A percentile compares a stretch with the other conserved stretches of the same genome.
Conservation (phyloP, 2,329 filamentous ascomycete genomes). For the Fusarium austroafricanum region DNA sequence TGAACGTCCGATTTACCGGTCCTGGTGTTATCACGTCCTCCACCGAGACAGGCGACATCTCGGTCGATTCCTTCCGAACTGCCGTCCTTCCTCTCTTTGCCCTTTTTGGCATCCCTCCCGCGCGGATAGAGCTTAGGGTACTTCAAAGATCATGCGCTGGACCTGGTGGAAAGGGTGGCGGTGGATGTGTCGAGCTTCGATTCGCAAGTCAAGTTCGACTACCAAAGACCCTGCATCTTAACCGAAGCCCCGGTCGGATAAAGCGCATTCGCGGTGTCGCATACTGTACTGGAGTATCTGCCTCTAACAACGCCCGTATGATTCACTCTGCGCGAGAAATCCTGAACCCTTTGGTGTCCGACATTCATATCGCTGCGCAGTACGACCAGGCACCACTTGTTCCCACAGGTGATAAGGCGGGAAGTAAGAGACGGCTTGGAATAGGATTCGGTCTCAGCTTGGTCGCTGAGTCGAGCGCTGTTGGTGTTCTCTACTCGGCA, state of each 20-base stretch:
- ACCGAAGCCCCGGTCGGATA: constrained; percentile 83
- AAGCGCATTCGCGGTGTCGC: constrained; percentile 92
- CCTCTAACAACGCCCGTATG: constrained; percentile 93
- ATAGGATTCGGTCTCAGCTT: constrained; percentile 92
- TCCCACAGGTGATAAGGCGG: constrained; percentile 63
- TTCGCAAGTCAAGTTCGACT: constrained; percentile 94
- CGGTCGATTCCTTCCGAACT: constrained; percentile 92
- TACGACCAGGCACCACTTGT: constrained; percentile 76
- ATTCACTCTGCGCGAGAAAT: constrained; percentile 90
- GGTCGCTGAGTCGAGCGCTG: constrained; percentile 89
- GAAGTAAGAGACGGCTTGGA: constrained; percentile 74
- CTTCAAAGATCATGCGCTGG: constrained; percentile 83
- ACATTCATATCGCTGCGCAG: constrained; percentile 89
- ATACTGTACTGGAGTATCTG: constrained; percentile 91
- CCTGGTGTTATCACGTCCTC: constrained; percentile 92
- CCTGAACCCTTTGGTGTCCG: constrained; percentile 84
- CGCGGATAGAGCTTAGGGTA: constrained; percentile 86
- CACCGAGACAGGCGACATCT: constrained; percentile 86
- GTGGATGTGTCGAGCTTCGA: constrained; percentile 90
- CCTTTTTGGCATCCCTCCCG: constrained; percentile 84
- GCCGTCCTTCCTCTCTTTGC: constrained; percentile 91
- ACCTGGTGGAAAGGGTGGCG: constrained; percentile 79
- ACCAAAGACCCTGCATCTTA: constrained; percentile 91
- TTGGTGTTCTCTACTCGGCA: constrained; percentile 85
- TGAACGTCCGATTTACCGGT: constrained; percentile 91